Evolutionary conservation across 1,284 basidiomycete species (phyloP), one percentile per base, ranked within the genome.

Genomic region (Moesziomyces antarcticus): DNA sequence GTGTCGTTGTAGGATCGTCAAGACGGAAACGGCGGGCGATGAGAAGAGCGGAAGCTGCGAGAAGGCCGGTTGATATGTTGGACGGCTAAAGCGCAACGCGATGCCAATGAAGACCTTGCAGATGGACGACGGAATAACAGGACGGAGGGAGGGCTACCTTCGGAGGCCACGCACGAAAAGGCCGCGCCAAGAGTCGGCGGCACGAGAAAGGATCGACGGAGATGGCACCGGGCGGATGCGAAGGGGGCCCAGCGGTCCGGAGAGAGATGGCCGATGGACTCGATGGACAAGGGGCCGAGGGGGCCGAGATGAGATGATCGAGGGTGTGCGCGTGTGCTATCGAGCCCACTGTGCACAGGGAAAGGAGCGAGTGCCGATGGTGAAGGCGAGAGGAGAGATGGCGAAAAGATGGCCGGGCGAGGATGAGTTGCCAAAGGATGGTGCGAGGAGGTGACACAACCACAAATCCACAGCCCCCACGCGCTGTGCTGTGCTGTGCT

Each of bases 261-360:
- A 42, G 20, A 40, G 48, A 44, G 25, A 56, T 53, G 37, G 45
- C 54, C 60, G 60, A 56, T 56, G 18, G 0, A 30, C 8, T 3
- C 2, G 21, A 41, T 50, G 46, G 55, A 25, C 18, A 33, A 25
- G 20, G 57, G 30, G 58, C 65, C 65, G 65, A 68, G 51, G 48
- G 48, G 22, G 33, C 59, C 65, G 51, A 62, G 53, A 50, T 21
- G 42, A 33, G 37, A 40, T 40, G 13, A 11, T 13, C 37, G 37
- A 40, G 37, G 14, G 37, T 14, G 37, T 18, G 6, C 16, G 37
- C 37, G 37, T 18, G 37, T 2, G 37, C 6, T 11, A 40, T 40
- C 11, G 16, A 40, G 6, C 25, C 25, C 16, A 7, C 37, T 40
- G 37, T 40, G 16, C 11, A 40, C 14, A 40, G 37, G 37, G 30